Evolutionary conservation across 31 red algal genomes (phyloP), one percentile per base, ranked within the genome.

Genomic region (Pterothamnion heteromorphum): DNA sequence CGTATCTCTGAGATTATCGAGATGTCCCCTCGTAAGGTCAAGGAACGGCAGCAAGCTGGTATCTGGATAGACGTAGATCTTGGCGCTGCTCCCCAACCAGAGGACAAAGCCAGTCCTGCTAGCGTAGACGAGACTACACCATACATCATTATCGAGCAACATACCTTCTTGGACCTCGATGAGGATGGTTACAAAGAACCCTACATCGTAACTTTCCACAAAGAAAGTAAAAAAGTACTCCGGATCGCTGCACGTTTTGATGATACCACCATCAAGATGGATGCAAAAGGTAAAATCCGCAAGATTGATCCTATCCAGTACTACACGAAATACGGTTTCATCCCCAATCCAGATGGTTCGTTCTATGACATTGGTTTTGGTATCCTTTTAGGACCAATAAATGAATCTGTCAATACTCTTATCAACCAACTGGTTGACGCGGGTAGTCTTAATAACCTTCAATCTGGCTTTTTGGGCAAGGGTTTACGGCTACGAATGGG

Each of bases 351-450:
- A 30, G 72, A 76, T 26, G 72, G 72, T 32, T 32, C 26, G 23
- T 30, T 76, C 26, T 32, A 76, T 76, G 72, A 32, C 72, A 76
- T 76, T 26, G 72, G 72, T 32, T 76, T 76, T 76, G 72, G 72
- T 76, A 30, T 76, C 26, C 72, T 76, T 26, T 32, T 76, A 32
- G 72, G 72, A 26, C 23, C 26, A 30, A 76, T 76, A 30, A 30
- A 26, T 32, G 72, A 76, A 32, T 26, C 72, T 30, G 30, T 76
- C 30, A 76, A 76, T 32, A 76, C 72, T 26, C 23, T 32, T 26
- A 30, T 76, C 30, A 76, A 76, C 72, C 72, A 76, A 76, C 23
- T 76, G 23, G 30, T 76, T 76, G 72, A 76, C 72, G 72, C 72
- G 72, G 72, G 26, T 26, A 26, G 30, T 76, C 30, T 76, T 26